Evolutionary conservation across 1,284 basidiomycete species (phyloP).

Genomic region (Pascua guehoae): DNA sequence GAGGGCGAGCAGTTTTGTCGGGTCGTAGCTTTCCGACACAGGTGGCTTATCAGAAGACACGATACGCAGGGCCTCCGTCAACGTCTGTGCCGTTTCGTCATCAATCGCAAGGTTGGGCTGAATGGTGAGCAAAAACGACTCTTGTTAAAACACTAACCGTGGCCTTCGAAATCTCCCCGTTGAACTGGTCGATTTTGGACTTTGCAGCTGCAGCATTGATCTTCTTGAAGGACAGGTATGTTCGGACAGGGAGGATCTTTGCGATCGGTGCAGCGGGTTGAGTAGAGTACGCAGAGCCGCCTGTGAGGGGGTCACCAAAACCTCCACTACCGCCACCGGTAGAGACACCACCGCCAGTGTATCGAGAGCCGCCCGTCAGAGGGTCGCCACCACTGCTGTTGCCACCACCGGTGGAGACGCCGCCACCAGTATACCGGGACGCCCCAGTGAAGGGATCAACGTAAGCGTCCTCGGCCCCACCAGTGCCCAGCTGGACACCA

Average conservation of each 20-base stretch:
- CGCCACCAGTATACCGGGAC: conserved; percentile 56
- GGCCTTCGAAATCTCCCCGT: conserved; percentile 59
- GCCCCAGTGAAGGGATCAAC: conserved; percentile 84
- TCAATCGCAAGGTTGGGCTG: conserved; percentile 71
- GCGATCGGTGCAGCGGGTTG: conserved; percentile 31
- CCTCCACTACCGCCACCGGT: conserved; percentile 7
- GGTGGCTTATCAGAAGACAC: conserved; percentile 9
- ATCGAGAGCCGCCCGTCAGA: conserved; percentile 55
- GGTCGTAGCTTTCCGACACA: conserved; percentile 52
- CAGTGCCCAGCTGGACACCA: conserved; percentile 64
- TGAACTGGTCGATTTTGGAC: conserved; percentile 75
- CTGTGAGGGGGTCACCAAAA: conserved; percentile 38
- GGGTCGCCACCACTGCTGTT: conserved; percentile 24
- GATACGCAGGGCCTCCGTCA: conserved; percentile 13
- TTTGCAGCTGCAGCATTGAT: conserved; percentile 84
- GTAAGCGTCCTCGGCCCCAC: conserved; percentile 54
- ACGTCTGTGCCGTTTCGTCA: conserved; percentile 50
- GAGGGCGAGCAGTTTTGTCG: conserved; percentile 63
- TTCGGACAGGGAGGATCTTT: conserved; percentile 53
- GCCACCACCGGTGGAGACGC: conserved; percentile 16
- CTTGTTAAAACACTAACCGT: conserved; percentile 20
- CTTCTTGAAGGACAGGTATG: conserved; percentile 72
- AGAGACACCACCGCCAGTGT: conserved; percentile 45
- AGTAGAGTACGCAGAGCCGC: conserved; percentile 33
- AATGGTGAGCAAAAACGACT: neutral